These are phyloP conservation scores for Pseudocercospora crystallina DNA, from an alignment of 2,329 filamentous ascomycete genomes.

Conservation along the genomic window DNA sequence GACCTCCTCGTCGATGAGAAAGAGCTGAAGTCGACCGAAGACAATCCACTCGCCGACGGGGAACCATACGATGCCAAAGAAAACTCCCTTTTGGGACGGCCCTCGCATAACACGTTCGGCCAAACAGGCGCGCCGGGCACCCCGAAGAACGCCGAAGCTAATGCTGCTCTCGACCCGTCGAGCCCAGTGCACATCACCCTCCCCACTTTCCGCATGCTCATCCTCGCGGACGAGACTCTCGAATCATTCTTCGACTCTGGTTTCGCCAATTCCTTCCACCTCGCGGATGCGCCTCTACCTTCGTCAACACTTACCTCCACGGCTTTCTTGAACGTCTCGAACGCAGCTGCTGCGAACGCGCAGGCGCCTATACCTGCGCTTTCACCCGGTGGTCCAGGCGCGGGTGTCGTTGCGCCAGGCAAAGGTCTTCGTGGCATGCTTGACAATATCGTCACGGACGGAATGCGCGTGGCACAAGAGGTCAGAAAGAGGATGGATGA, in stretches of 20 bases:
- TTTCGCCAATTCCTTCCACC: constrained; percentile 88
- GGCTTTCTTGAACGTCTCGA: constrained; percentile 71
- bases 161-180: constrained; percentile 85
- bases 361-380: constrained; percentile 22
- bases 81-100: constrained; percentile 27
- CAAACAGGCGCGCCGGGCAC: constrained; percentile 40
- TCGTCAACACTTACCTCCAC: constrained; percentile 53
- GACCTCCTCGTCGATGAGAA: constrained; percentile 58
- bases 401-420: constrained; percentile 60
- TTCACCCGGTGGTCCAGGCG: constrained; percentile 34
- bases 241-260: constrained; percentile 98
- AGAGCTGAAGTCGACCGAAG: constrained; percentile 23
- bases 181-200: constrained; percentile 94
- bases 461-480: constrained; percentile 92
- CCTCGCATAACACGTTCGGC: constrained; percentile 35
- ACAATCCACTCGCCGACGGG: constrained; percentile 6
- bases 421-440: constrained; percentile 87
- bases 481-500: constrained; percentile 93
- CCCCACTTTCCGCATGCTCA: constrained; percentile 97
- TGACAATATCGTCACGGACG: constrained; percentile 96
- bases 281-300: constrained; percentile 64
- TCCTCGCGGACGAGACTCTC: constrained; percentile 89
- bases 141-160: constrained; percentile 73
- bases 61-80: constrained; percentile 18
- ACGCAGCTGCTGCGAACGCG: constrained; percentile 11